Evolutionary conservation across 306 rosid species (phyloP).

Genomic region (Vigna hirtella): DNA sequence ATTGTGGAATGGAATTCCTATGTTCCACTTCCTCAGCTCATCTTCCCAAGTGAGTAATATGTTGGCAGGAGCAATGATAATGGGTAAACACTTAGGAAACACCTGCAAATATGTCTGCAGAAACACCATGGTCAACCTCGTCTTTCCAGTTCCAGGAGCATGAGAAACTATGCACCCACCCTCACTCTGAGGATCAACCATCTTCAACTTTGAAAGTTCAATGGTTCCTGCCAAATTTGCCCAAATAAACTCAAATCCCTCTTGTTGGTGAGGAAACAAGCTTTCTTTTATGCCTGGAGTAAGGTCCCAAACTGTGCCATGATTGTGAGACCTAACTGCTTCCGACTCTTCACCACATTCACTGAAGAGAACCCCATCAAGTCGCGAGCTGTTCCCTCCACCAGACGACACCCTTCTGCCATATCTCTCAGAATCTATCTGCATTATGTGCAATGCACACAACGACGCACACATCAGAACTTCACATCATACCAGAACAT

Average conservation of each 20-base stretch:
- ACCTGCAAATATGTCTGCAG: conserved; percentile 44
- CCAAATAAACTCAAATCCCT: conserved; percentile 59
- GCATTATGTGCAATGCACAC: conserved; percentile 21
- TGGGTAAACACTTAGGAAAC: conserved; percentile 43
- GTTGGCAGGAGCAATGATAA: conserved; percentile 52
- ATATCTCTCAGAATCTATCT: conserved; percentile 24
- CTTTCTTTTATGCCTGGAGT: conserved; percentile 41
- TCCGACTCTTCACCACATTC: not conserved
- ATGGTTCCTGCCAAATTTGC: conserved; percentile 46
- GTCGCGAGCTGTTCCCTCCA: not conserved
- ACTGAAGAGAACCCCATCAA: conserved; percentile 28
- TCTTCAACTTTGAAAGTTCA: conserved; percentile 32
- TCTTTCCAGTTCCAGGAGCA: conserved; percentile 60
- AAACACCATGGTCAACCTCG: conserved; percentile 47
- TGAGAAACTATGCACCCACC: conserved; percentile 59
- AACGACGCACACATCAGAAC: not conserved
- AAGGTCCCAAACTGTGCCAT: conserved; percentile 54
- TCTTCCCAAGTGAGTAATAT: conserved; percentile 53
- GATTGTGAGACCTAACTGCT: not conserved
- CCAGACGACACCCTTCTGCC: not conserved
- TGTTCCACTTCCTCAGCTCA: conserved; percentile 51
- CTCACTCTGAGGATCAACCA: not conserved
- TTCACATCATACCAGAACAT: not conserved
- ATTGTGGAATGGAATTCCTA: conserved; percentile 49
- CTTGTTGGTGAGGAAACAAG: conserved; percentile 51